Base-by-base conservation (phyloP, 139 green algal genomes). In the Chlamydomonas eustigma region DNA sequence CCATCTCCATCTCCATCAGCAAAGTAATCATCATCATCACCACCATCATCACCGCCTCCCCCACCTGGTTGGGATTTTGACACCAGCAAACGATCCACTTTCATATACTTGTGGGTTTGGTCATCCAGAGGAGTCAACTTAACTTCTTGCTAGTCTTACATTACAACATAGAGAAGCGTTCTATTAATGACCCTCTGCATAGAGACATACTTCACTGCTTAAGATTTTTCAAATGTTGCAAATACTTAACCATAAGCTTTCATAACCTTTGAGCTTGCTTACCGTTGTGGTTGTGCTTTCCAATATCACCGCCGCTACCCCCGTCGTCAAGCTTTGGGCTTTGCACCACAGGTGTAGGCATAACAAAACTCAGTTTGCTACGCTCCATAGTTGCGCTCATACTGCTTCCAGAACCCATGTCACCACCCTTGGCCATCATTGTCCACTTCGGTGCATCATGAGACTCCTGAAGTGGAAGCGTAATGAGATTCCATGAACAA, bases 1-100 rank as follows among this genome's bases (percentile, higher is more conserved):
- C 81, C 88, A 38, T 86, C 88, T 35, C 76, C 84, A 58, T 87
- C 88, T 34, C 78, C 91, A 64, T 88, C 90, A 72, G 90, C 85
- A 52, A 92, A 94, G 64, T 96, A 96, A 81, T 98, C 93, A 65
- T 98, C 94, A 52, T 98, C 94, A 67, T 98, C 94, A 74, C 93
- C 94, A 70, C 79, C 87, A 76, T 93, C 94, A 69, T 80, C 87
- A 70, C 84, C 87, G 24, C 85, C 87, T 37, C 37, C 68, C n/a
- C n/a, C n/a, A 39, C 65, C 65, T 72, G 22, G n/a, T n/a, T n/a
- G n/a, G n/a, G n/a, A n/a, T n/a, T n/a, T n/a, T n/a, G n/a, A n/a
- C n/a, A n/a, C n/a, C n/a, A n/a, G n/a, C n/a, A n/a, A n/a, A n/a
- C n/a, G n/a, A n/a, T n/a, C n/a, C n/a, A n/a, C n/a, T n/a, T n/a